Percentiles rank a stretch among this genome's conserved stretches.
These are phyloP conservation scores for Ammopiptanthus mongolicus DNA, from an alignment of 306 rosid species.

Conservation along the genomic window DNA sequence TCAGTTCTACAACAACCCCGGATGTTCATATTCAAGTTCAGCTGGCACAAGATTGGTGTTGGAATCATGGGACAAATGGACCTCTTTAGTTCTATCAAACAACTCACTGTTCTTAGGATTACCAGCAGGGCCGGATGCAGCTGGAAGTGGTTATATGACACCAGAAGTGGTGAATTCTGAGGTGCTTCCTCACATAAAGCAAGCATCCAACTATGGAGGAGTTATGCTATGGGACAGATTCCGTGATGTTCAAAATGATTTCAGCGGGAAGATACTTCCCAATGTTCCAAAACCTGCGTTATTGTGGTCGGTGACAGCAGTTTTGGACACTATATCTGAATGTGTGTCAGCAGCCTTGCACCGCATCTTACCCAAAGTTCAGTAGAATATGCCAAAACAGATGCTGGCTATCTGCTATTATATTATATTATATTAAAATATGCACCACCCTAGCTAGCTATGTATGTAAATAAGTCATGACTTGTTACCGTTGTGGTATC, in stretches of 20 bases:
- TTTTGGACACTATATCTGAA: not conserved
- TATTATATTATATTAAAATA: no score
- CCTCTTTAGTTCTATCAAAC: not conserved
- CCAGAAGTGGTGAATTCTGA: slow-evolving; percentile 13
- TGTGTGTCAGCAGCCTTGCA: not conserved
- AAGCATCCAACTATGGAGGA: slow-evolving; percentile 49
- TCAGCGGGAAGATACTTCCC: not conserved
- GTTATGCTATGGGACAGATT: slow-evolving; percentile 50
- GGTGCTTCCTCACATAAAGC: slow-evolving; percentile 40
- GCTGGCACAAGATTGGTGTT: not conserved
- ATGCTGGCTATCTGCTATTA: not conserved
- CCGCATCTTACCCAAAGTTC: not conserved
- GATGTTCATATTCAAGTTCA: slow-evolving; percentile 26
- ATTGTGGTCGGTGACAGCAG: not conserved
- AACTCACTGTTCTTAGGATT: slow-evolving; percentile 41
- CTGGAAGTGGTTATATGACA: slow-evolving; percentile 37
- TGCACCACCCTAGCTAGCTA: not conserved
- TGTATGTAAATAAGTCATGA: not conserved
- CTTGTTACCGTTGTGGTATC: not conserved
- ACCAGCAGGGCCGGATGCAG: slow-evolving; percentile 41
- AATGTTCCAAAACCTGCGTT: not conserved
- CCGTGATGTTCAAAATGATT: not conserved
- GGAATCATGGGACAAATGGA: slow-evolving; percentile 37
- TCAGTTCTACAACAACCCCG: slow-evolving; percentile 45
- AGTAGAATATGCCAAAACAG: not conserved